A percentile compares a stretch with the other conserved stretches of the same genome.
phyloP scores from a whole-genome alignment of 495 filamentous ascomycete genomes.

The Chaetomium cochliodes region DNA sequence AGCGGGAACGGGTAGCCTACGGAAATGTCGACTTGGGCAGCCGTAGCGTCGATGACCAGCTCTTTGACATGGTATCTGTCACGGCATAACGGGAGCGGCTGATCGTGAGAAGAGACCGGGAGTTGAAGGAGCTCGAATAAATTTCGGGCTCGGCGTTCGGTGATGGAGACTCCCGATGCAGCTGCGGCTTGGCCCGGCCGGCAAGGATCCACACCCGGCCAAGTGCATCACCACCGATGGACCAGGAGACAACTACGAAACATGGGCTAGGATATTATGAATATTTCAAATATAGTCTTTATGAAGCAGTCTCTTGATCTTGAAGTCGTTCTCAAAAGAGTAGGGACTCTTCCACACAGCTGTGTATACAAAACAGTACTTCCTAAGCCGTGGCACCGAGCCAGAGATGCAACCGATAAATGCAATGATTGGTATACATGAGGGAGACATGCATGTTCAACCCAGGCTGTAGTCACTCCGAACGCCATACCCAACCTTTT shows the following conservation, averaged over 20 bases:
- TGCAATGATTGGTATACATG: not conserved
- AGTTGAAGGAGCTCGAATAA: constrained; percentile 1
- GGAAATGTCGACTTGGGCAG: constrained; percentile 51
- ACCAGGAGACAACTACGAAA: not conserved
- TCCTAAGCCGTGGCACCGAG: no score
- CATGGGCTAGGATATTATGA: not conserved
- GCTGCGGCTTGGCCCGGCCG: not conserved
- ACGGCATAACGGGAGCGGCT: constrained; percentile 20
- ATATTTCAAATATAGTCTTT: not conserved
- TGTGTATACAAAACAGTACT: no score
- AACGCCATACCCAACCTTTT: not conserved
- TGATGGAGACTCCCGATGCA: not conserved
- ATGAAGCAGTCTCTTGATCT: not conserved
- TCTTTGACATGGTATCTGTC: constrained; percentile 46
- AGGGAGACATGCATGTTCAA: not conserved
- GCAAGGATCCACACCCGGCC: constrained; percentile 3
- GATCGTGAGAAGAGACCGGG: not conserved
- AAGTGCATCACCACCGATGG: no score
- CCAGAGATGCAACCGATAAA: no score
- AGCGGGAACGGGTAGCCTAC: constrained; percentile 34
- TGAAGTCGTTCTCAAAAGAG: not conserved
- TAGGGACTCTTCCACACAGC: no score
- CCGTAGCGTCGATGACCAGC: constrained; percentile 49
- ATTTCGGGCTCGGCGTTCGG: constrained; percentile 18
- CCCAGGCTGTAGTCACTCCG: no score